These are phyloP conservation scores for Chlorella sp. DNA, from an alignment of 139 green algal species.

Conservation along the genomic window DNA sequence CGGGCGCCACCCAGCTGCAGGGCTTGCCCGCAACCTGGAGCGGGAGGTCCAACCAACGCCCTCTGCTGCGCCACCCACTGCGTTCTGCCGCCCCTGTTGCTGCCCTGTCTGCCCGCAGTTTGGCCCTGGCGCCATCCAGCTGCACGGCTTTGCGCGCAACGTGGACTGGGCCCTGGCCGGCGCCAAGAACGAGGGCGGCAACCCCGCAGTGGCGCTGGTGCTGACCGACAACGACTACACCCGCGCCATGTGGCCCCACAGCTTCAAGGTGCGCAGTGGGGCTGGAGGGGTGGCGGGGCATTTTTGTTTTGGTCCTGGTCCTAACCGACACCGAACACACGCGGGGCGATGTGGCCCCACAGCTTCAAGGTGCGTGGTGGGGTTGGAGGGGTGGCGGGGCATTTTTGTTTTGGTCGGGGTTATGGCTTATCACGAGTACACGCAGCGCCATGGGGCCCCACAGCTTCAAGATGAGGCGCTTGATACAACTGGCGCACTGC, in stretches of 20 bases:
- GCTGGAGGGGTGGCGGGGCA: not conserved
- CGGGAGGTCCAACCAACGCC: no score
- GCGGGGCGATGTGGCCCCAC: constrained; percentile 85
- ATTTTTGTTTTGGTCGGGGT: constrained; percentile 91
- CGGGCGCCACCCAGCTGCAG: constrained; percentile 41
- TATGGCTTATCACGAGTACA: constrained; percentile 91
- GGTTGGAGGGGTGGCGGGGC: not conserved
- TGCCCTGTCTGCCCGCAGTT: constrained; percentile 64
- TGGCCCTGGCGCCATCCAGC: constrained; percentile 91
- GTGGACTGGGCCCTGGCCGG: constrained; percentile 84
- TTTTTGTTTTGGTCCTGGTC: constrained; percentile 90
- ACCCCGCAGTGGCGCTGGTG: constrained; percentile 85
- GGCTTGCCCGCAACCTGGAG: no score
- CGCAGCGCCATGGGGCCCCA: constrained; percentile 87
- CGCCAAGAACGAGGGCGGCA: constrained; percentile 85
- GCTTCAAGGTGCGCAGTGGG: constrained; percentile 68
- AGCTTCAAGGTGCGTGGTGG: constrained; percentile 70
- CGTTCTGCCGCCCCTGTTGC: no score
- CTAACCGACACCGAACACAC: constrained; percentile 93
- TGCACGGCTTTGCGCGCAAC: constrained; percentile 98
- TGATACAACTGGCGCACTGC: no score
- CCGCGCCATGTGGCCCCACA: constrained; percentile 84
- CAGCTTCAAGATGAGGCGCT: constrained; percentile 83
- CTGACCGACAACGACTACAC: constrained; percentile 93
- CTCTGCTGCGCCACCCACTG: no score